Evolutionary conservation across 2,329 filamentous ascomycete genomes (phyloP), one percentile per base, ranked within the genome.

Genomic region (Scedosporium aurantiacum): DNA sequence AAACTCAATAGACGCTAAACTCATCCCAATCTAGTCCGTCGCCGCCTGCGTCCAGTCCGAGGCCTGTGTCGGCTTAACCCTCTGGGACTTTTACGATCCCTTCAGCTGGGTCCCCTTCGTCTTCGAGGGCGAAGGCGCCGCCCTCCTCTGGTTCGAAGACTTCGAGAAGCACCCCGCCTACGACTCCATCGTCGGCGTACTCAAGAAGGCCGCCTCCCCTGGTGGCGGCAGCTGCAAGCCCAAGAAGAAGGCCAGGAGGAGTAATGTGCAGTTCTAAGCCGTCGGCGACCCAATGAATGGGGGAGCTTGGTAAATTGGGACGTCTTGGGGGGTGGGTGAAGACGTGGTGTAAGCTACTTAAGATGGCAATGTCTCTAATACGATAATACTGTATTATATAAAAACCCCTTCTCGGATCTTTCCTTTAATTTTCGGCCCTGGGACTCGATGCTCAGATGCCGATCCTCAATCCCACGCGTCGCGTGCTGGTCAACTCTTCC

Each of bases 91-190:
- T 60, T 71, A 71, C 50, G 71, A 73, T 63, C 70, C 70, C 50
- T 71, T 71, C 66, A 71, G 69, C 63, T 79, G 75, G 77, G 69
- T 79, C 12, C 76, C 76, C 4, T 66, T 66, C 54, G 69, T 71
- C 3, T 78, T 78, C 65, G 63, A 67, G 1, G 76, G 76, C 3
- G 65, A 74, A 58, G 77, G 76, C 4, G 72, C 70, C 28, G 73
- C 77, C 1, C 69, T 73, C 57, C 71, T 76, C 28, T 78, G 75
- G 73, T 75, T 76, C 61, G 69, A 73, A 6, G 71, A 76, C 65
- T 74, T 75, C 57, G 69, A 67, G 32, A 72, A 71, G 62, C 76
- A 79, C 64, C 75, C 76, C 0, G 76, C 77, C 2, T 78, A 75
- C 64, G 60, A 61, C n/a, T 52, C 50, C 52, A 18, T 57, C n/a